Percentiles rank a stretch among this genome's conserved stretches.
Conservation (phyloP, 305 asterid species). For the Galium porrigens region DNA sequence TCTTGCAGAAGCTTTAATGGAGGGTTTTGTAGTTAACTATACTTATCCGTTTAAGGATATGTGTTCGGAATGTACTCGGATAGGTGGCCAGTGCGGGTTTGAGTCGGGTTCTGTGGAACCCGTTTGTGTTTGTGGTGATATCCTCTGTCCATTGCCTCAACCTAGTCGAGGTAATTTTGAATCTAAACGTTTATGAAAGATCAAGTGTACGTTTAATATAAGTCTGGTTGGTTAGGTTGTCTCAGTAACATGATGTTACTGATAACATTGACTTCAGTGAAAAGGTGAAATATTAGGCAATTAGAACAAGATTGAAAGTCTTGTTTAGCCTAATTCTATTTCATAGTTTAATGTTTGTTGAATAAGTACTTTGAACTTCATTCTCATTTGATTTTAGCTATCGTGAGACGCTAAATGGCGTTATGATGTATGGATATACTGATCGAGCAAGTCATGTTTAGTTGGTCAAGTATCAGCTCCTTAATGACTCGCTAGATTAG, state of each 20-base stretch:
- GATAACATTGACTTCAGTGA: not conserved
- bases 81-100: constrained; percentile 52
- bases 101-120: constrained; percentile 24
- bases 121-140: constrained; percentile 43
- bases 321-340: no score
- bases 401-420: not conserved
- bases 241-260: not conserved
- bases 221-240: not conserved
- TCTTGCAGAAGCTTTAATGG: constrained; percentile 37
- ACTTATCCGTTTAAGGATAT: constrained; percentile 28
- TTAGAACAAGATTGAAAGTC: not conserved
- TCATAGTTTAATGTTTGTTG: not conserved
- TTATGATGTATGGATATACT: not conserved
- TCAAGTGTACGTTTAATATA: no score
- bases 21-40: constrained; percentile 50
- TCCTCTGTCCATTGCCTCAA: constrained; percentile 25
- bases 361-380: not conserved
- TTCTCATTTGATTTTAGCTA: not conserved
- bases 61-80: constrained; percentile 31
- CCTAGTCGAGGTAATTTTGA: constrained; percentile 17
- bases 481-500: not conserved
- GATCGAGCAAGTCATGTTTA: not conserved
- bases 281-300: not conserved
- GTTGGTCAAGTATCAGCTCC: not conserved
- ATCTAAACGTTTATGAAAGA: not conserved